Conservation (phyloP, 2,329 filamentous ascomycete species). For the Purpureocillium lavendulum region DNA sequence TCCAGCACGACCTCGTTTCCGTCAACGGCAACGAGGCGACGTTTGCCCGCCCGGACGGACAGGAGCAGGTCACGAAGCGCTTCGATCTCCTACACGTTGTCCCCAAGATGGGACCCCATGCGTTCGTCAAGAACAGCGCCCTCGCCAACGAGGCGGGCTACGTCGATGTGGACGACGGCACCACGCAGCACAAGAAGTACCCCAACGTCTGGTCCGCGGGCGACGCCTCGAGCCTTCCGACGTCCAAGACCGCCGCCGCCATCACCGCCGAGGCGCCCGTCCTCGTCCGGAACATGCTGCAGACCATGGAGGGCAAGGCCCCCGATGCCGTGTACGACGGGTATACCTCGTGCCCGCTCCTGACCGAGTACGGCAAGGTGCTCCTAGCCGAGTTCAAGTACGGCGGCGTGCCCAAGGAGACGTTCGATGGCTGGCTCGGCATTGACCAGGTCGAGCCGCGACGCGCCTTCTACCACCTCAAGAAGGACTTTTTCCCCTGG, state of each 20-base stretch:
- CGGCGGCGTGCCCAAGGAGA: conserved; percentile 53
- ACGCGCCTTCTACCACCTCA: conserved; percentile 51
- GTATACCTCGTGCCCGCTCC: conserved; percentile 46
- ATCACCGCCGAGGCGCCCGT: conserved; percentile 43
- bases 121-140: conserved; percentile 42
- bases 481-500: conserved; percentile 62
- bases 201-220: conserved; percentile 51
- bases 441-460: conserved; percentile 49
- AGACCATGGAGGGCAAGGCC: conserved; percentile 34
- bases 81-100: conserved; percentile 50
- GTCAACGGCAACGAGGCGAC: conserved; percentile 44
- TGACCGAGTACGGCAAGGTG: conserved; percentile 52
- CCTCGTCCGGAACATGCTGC: conserved; percentile 39
- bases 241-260: conserved; percentile 47
- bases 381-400: conserved; percentile 60
- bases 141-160: conserved; percentile 47
- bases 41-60: conserved; percentile 35
- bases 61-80: conserved; percentile 31
- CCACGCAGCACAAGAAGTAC: conserved; percentile 43
- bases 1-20: conserved; percentile 46
- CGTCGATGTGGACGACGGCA: conserved; percentile 48
- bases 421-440: conserved; percentile 44
- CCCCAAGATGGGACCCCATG: conserved; percentile 51
- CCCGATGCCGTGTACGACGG: conserved; percentile 39
- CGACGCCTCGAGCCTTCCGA: conserved; percentile 51